A percentile compares a stretch with the other conserved stretches of the same genome.
phyloP scores from a whole-genome alignment of 2,329 filamentous ascomycete genomes.

The Colletotrichum salicis region DNA sequence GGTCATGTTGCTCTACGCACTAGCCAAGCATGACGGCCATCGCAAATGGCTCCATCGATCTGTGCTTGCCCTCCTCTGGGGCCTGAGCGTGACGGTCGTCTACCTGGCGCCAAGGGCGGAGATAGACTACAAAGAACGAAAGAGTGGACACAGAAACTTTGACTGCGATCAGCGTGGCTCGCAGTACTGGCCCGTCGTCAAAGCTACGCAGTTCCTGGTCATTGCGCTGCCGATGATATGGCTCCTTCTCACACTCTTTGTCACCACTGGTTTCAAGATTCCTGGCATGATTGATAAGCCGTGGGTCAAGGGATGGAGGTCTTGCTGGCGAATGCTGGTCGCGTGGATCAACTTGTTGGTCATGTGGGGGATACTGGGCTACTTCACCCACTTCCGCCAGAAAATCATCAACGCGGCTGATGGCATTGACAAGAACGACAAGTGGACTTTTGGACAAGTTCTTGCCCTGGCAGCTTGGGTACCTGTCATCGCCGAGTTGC shows the following conservation, averaged over 20 bases:
- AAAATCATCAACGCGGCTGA: slow-evolving; percentile 32
- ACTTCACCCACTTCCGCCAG: slow-evolving; percentile 41
- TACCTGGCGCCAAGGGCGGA: slow-evolving; percentile 26
- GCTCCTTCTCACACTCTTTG: slow-evolving; percentile 12
- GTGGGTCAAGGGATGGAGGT: slow-evolving; percentile 17
- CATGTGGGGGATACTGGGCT: slow-evolving; percentile 44
- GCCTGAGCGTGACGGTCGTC: slow-evolving; percentile 22
- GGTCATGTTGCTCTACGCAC: slow-evolving; percentile 32
- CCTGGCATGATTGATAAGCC: slow-evolving; percentile 23
- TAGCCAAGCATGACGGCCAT: slow-evolving; percentile 30
- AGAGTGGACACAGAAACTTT: slow-evolving; percentile 26
- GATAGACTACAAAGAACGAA: slow-evolving; percentile 17
- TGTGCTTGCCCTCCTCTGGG: slow-evolving; percentile 26
- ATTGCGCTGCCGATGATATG: slow-evolving; percentile 21
- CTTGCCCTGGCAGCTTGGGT: slow-evolving; percentile 44
- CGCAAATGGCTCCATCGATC: slow-evolving; percentile 33
- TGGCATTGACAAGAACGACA: slow-evolving; percentile 37
- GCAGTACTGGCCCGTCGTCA: slow-evolving; percentile 31
- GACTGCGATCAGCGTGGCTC: slow-evolving; percentile 33
- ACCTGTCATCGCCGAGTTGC: slow-evolving; percentile 42
- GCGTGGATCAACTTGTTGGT: slow-evolving; percentile 34
- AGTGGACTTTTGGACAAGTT: slow-evolving; percentile 47
- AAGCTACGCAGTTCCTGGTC: slow-evolving; percentile 28
- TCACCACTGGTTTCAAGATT: slow-evolving; percentile 25
- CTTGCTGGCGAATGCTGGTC: slow-evolving; percentile 23